A percentile compares a stretch with the other conserved stretches of the same genome.
phyloP scores from a whole-genome alignment of 768 basidiomycete species.

The Trametopsis cervina region DNA sequence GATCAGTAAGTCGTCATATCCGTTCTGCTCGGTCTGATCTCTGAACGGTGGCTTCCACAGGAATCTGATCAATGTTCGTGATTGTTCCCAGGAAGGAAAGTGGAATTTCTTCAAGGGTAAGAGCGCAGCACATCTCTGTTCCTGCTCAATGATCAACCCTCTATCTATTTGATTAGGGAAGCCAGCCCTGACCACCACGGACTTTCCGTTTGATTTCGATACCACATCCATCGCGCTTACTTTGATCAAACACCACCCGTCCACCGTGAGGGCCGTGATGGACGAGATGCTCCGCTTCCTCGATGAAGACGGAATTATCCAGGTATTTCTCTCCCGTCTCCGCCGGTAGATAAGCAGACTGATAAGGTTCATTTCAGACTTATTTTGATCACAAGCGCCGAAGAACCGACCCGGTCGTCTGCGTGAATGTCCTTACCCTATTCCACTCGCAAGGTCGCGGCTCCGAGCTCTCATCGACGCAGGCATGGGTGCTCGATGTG shows the following conservation, averaged over 20 bases:
- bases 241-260: constrained; percentile 27
- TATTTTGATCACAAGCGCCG: constrained; percentile 46
- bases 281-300: constrained; percentile 47
- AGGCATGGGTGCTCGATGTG: constrained; percentile 43
- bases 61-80: too few species aligned
- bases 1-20: not conserved
- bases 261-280: constrained; percentile 37
- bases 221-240: constrained; percentile 49
- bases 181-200: too few species aligned
- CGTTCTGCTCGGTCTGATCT: too few species aligned
- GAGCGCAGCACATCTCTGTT: not conserved
- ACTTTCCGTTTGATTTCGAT: constrained; percentile 48
- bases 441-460: constrained; percentile 48
- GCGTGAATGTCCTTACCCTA: constrained; percentile 41
- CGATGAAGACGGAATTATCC: constrained; percentile 40
- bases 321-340: constrained; percentile 12
- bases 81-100: too few species aligned
- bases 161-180: too few species aligned
- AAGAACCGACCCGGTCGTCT: constrained; percentile 47
- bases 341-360: not conserved
- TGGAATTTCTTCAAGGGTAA: constrained; percentile 53
- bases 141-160: constrained; percentile 30
- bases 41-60: too few species aligned
- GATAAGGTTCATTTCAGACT: constrained; percentile 26
- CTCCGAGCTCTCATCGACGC: constrained; percentile 34